A percentile compares a stretch with the other conserved stretches of the same genome.
phyloP scores from a whole-genome alignment of 1,284 basidiomycete species.

The Phellopilus nigrolimitatus region DNA sequence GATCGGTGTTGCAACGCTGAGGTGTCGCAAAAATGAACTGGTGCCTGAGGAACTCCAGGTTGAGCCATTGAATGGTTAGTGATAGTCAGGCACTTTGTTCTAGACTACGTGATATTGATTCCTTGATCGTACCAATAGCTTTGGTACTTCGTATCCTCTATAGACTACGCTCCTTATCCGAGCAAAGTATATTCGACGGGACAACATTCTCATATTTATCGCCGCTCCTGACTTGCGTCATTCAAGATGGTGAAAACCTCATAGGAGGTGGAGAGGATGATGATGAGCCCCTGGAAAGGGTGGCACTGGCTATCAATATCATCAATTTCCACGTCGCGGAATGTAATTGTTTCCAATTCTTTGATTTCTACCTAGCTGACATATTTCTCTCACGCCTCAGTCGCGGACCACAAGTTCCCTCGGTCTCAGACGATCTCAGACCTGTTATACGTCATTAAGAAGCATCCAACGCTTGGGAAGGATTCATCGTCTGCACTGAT shows the following conservation, averaged over 20 bases:
- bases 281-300: conserved; percentile 84
- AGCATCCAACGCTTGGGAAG: conserved; percentile 81
- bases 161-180: conserved; percentile 77
- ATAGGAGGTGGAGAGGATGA: conserved; percentile 52
- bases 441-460: conserved; percentile 72
- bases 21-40: conserved; percentile 59
- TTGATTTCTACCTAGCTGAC: conserved; percentile 1
- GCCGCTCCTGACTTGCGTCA: conserved; percentile 72
- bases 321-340: conserved; percentile 83
- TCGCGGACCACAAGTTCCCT: conserved; percentile 67
- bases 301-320: conserved; percentile 80
- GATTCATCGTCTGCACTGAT: conserved; percentile 82
- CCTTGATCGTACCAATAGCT: conserved; percentile 38
- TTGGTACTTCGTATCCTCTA: conserved; percentile 86
- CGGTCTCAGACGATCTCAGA: conserved; percentile 66
- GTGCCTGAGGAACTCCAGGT: conserved; percentile 71
- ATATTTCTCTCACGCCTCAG: conserved; percentile 34
- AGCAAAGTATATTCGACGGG: conserved; percentile 80
- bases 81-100: conserved; percentile 7
- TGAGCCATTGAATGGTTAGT: conserved; percentile 68
- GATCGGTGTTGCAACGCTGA: conserved; percentile 77
- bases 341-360: conserved; percentile 48
- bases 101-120: neutral
- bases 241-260: conserved; percentile 64
- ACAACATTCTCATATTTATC: conserved; percentile 82